Percentiles rank a stretch among this genome's conserved stretches.
Conservation (phyloP, 2,329 filamentous ascomycete species). For the Colletotrichum sublineola region DNA sequence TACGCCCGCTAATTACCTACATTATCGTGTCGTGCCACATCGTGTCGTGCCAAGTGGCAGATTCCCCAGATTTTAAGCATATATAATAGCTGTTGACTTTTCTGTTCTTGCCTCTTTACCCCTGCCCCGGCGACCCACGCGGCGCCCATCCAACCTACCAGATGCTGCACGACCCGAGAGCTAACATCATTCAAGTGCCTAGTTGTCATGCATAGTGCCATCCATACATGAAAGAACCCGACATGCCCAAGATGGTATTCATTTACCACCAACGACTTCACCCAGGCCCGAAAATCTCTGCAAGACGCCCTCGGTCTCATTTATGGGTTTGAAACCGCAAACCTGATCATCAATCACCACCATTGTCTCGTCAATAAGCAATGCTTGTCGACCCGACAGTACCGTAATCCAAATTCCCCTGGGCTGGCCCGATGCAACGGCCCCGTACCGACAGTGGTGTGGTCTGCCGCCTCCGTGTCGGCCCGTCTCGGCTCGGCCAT, state of each 20-base stretch:
- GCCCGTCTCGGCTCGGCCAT: constrained; percentile 8
- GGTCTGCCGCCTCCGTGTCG: constrained; percentile 12
- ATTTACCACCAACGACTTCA: not conserved
- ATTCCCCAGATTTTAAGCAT: constrained; percentile 31
- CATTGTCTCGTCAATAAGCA: not conserved
- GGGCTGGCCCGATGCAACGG: constrained; percentile 19
- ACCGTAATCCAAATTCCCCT: not conserved
- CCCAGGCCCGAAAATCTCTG: not conserved
- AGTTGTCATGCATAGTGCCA: not conserved
- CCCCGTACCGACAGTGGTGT: constrained; percentile 17
- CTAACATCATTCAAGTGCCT: not conserved
- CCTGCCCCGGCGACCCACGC: not conserved
- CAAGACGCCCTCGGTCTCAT: too few relatives aligned
- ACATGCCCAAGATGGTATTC: not conserved
- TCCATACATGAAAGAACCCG: too few relatives aligned
- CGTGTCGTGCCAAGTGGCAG: constrained; percentile 6
- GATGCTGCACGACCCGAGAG: not conserved
- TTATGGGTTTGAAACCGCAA: not conserved
- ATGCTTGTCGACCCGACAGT: not conserved
- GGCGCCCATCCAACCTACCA: not conserved
- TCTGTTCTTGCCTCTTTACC: not conserved
- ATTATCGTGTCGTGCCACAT: constrained; percentile 6
- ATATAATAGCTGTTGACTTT: not conserved
- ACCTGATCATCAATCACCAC: not conserved
- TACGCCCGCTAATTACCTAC: not conserved